Evolutionary conservation across 1,139 yeast genomes (phyloP).

Genomic region (Lodderomyces jiufengensis): DNA sequence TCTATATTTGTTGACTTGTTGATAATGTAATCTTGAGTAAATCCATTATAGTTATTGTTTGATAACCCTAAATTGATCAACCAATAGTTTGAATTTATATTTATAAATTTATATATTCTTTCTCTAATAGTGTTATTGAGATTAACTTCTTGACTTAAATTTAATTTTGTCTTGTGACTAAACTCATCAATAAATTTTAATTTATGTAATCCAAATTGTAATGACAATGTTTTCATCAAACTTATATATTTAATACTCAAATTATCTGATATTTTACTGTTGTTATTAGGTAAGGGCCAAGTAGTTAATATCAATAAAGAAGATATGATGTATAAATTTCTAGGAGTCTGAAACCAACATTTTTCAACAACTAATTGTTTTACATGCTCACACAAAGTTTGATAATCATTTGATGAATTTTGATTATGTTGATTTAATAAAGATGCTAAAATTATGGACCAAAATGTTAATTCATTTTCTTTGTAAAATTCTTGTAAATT

Average conservation of each 20-base stretch:
- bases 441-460: conserved; percentile 41
- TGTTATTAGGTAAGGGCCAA: conserved; percentile 42
- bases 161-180: conserved; percentile 40
- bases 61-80: conserved; percentile 39
- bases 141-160: conserved; percentile 30
- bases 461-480: conserved; percentile 39
- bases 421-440: conserved; percentile 17
- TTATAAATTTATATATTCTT: conserved; percentile 43
- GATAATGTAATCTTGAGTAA: conserved; percentile 40
- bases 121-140: conserved; percentile 39
- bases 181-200: conserved; percentile 43
- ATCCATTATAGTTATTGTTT: conserved; percentile 38
- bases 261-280: conserved; percentile 32
- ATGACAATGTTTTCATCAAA: conserved; percentile 38
- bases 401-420: conserved; percentile 17
- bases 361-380: conserved; percentile 39
- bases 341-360: conserved; percentile 47
- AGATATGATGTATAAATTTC: conserved; percentile 40
- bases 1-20: conserved; percentile 34
- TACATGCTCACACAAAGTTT: conserved; percentile 29
- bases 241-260: conserved; percentile 38
- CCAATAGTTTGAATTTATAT: conserved; percentile 46
- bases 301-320: conserved; percentile 43
- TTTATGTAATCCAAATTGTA: conserved; percentile 45
- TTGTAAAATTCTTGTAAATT: conserved; percentile 20